Evolutionary conservation across 495 filamentous ascomycete genomes (phyloP), one percentile per base, ranked within the genome.

Genomic region (Aspergillus wentii): DNA sequence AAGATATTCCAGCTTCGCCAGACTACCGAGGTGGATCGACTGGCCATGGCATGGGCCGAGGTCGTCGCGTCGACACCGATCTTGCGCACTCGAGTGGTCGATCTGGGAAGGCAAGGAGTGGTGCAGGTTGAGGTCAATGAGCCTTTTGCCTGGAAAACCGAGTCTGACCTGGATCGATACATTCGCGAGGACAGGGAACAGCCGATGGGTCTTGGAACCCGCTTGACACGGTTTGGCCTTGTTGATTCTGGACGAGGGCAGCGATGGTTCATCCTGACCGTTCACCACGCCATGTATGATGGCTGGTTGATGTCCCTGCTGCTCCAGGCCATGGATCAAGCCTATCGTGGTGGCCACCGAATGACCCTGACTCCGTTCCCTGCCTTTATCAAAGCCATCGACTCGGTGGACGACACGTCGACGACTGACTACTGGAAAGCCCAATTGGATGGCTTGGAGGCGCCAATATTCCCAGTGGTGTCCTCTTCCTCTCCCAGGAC

Each of bases 81-180:
- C 30, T 47, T 75, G 3, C 64, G 68, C 15, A 72, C 71, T 2
- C 57, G 63, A 0, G 50, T 76, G 17, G 47, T 72, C 21, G n/a
- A n/a, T n/a, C n/a, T n/a, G n/a, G n/a, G n/a, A n/a, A n/a, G n/a
- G n/a, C n/a, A n/a, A n/a, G n/a, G n/a, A n/a, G n/a, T n/a, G n/a
- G n/a, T n/a, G n/a, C n/a, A n/a, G n/a, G n/a, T n/a, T n/a, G n/a
- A n/a, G n/a, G n/a, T n/a, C n/a, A n/a, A n/a, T n/a, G n/a, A n/a
- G n/a, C n/a, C n/a, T n/a, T n/a, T n/a, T n/a, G n/a, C n/a, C n/a
- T n/a, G n/a, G n/a, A n/a, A n/a, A n/a, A 57, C 45, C 79, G 79
- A 46, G 71, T 77, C 59, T 56, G 22, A 59, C 18, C 60, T 75
- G 20, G 77, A 76, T 3, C 75, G 76, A 17, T 75, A 81, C 46